phyloP scores from a whole-genome alignment of 2,329 filamentous ascomycete genomes.

The Talaromyces pinophilus region DNA sequence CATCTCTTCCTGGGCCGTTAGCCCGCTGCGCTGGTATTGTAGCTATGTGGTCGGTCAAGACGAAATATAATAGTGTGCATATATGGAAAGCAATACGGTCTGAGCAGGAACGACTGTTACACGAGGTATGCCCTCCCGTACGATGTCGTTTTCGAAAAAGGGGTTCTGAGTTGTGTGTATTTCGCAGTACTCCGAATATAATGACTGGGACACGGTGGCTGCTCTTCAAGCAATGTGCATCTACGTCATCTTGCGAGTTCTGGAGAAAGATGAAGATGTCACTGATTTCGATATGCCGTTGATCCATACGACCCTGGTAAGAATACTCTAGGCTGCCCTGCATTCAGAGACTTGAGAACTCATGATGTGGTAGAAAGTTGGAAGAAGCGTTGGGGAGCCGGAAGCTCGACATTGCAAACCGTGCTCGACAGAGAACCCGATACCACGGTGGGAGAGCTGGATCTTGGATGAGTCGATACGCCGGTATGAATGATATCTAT shows the following conservation, averaged over 20 bases:
- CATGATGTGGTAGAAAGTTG: neutral
- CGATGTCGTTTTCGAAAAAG: neutral
- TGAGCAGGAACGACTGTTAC: slow-evolving; percentile 15
- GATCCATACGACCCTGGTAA: slow-evolving; percentile 7
- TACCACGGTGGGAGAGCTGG: slow-evolving; percentile 12
- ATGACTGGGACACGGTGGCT: slow-evolving; percentile 3
- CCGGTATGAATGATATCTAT: neutral
- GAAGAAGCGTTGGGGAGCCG: neutral
- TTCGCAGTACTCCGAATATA: slow-evolving; percentile 5
- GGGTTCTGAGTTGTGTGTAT: neutral
- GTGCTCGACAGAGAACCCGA: neutral
- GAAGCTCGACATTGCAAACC: neutral
- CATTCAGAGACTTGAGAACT: neutral
- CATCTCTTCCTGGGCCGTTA: neutral
- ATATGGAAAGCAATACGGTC: slow-evolving; percentile 17
- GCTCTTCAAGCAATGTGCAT: slow-evolving; percentile 11
- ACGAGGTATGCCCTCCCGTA: neutral
- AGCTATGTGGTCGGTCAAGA: slow-evolving; percentile 17
- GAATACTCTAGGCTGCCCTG: neutral
- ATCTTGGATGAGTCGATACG: slow-evolving; percentile 14
- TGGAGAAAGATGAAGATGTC: slow-evolving; percentile 10
- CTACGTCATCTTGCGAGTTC: slow-evolving; percentile 1
- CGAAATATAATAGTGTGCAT: slow-evolving; percentile 9
- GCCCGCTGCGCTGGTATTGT: slow-evolving; percentile 12
- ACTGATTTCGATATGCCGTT: slow-evolving; percentile 11